These are phyloP conservation scores for Cryptosporidium viatorum DNA, from an alignment of 169 alveolate species.

Conservation along the genomic window DNA sequence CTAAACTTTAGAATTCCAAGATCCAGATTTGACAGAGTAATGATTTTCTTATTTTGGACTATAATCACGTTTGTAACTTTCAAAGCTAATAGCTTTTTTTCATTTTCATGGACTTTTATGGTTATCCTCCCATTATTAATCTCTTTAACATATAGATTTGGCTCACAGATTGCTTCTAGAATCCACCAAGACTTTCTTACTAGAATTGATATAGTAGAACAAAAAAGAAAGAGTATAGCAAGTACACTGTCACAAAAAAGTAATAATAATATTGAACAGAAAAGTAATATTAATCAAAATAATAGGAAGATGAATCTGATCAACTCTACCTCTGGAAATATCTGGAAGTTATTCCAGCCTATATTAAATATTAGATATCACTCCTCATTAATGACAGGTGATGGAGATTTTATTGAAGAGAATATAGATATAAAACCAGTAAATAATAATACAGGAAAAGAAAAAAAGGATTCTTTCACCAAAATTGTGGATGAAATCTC, in stretches of 20 bases:
- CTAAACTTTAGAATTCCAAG: conserved; percentile 66
- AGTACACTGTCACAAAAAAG: background rate
- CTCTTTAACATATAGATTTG: conserved; percentile 62
- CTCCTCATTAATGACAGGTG: background rate
- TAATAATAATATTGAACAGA: background rate
- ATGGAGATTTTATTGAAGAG: background rate
- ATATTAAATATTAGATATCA: conserved; percentile 15
- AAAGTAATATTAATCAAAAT: conserved; percentile 10
- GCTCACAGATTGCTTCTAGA: conserved; percentile 63
- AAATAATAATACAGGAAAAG: background rate
- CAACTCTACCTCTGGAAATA: conserved; percentile 20
- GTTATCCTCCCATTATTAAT: conserved; percentile 14
- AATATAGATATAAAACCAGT: background rate
- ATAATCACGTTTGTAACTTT: background rate
- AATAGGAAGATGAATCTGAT: background rate
- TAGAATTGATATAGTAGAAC: conserved; percentile 33
- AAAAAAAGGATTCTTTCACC: background rate
- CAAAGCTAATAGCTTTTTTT: background rate
- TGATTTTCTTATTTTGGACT: conserved; percentile 38
- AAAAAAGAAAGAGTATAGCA: conserved; percentile 22
- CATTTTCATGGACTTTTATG: conserved; percentile 15
- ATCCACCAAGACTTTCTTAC: conserved; percentile 38
- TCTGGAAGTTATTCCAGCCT: conserved; percentile 38
- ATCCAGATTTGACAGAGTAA: conserved; percentile 32
- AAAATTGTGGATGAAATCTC: background rate